These are phyloP conservation scores for Scleromitrula shiraiana DNA, from an alignment of 2,329 filamentous ascomycete genomes.

Conservation along the genomic window DNA sequence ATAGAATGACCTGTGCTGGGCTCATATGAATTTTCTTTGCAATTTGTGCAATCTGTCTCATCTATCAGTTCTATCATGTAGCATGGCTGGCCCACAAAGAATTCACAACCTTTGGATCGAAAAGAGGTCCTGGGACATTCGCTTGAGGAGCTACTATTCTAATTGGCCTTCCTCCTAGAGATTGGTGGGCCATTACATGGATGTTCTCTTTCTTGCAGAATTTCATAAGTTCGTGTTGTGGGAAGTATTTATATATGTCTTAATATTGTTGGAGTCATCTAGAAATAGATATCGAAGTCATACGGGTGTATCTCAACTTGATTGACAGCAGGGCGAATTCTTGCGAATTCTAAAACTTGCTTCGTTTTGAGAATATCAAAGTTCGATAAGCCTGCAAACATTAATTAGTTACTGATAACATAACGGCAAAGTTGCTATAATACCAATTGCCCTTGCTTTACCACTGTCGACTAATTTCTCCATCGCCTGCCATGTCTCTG, in stretches of 20 bases:
- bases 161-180: conserved; percentile 8
- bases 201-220: conserved; percentile 7
- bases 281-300: background rate
- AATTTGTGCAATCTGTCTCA: background rate
- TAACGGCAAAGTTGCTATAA: background rate
- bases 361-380: conserved; percentile 7
- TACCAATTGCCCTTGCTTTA: conserved; percentile 6
- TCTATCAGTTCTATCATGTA: background rate
- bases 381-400: conserved; percentile 1
- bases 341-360: background rate
- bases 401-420: background rate
- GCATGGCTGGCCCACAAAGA: no score
- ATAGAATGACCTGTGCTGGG: background rate
- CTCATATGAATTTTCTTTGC: background rate
- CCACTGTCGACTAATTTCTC: background rate
- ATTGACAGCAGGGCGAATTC: background rate
- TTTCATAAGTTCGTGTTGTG: conserved; percentile 2
- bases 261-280: rapidly evolving
- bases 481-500: conserved; percentile 6
- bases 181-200: conserved; percentile 11
- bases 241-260: background rate
- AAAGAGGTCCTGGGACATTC: conserved; percentile 3
- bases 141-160: conserved; percentile 6
- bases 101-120: conserved; percentile 6
- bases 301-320: conserved; percentile 5